Conservation (phyloP, 441 rosid genomes). For the Gossypium aridum region DNA sequence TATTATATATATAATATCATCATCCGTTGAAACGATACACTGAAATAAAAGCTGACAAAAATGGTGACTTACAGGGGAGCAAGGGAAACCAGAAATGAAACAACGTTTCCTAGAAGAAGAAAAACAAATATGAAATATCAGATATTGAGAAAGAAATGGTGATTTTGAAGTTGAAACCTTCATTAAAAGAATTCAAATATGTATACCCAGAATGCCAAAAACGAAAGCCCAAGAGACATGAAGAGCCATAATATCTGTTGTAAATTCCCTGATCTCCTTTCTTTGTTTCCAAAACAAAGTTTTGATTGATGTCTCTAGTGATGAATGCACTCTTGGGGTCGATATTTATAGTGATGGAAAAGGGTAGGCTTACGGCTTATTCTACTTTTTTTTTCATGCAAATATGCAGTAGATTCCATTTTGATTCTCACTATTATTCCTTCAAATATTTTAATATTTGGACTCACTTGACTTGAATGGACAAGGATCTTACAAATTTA, state of each 20-base stretch:
- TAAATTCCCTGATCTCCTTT: constrained; percentile 7
- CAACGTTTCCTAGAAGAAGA: constrained; percentile 38
- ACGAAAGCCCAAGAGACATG: constrained; percentile 35
- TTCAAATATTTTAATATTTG: background rate
- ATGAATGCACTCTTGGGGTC: background rate
- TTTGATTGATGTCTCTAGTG: background rate
- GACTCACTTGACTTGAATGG: background rate
- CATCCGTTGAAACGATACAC: background rate
- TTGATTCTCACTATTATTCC: background rate
- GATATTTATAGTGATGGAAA: constrained; percentile 29
- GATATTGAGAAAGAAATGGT: background rate
- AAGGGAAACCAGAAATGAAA: constrained; percentile 57
- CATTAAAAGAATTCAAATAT: background rate
- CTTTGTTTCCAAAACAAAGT: background rate
- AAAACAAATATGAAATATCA: background rate
- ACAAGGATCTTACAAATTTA: background rate
- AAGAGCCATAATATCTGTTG: constrained; percentile 35
- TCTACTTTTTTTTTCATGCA: background rate
- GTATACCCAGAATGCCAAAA: constrained; percentile 69
- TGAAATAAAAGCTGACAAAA: background rate
- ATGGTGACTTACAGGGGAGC: constrained; percentile 47
- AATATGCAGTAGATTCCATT: background rate
- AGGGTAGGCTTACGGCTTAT: background rate
- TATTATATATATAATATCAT: background rate
- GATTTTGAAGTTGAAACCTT: background rate